phyloP scores from a whole-genome alignment of 2,329 filamentous ascomycete genomes.

The Cladorrhinum sp. region DNA sequence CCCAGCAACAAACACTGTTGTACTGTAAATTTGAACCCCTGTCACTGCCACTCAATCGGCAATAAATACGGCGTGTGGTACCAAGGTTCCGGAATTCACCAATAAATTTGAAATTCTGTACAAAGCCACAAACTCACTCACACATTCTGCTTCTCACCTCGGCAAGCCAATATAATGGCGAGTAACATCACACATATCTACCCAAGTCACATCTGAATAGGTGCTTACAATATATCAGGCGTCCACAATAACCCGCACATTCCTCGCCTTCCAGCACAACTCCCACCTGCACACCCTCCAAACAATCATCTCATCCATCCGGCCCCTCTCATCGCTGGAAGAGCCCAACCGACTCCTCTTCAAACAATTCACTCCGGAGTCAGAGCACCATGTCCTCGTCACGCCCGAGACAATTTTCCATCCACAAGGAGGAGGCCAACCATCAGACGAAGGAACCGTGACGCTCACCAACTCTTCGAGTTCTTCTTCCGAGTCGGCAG shows the following conservation, averaged over 20 bases:
- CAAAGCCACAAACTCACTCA: no score
- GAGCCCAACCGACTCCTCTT: conserved; percentile 53
- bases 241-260: conserved; percentile 29
- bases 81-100: no score
- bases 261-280: conserved; percentile 45
- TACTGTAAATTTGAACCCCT: no score
- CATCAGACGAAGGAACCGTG: conserved; percentile 63
- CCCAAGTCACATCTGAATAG: no score
- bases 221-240: no score
- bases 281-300: conserved; percentile 42
- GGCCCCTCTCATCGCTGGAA: conserved; percentile 48
- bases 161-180: no score
- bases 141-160: no score
- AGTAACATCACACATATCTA: no score
- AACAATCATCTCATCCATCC: conserved; percentile 45
- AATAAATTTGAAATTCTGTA: no score
- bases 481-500: not conserved
- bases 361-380: conserved; percentile 45
- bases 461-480: conserved; percentile 25
- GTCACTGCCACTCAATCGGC: no score
- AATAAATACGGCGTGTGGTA: no score
- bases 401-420: conserved; percentile 71
- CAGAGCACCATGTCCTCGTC: conserved; percentile 51
- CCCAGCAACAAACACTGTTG: no score
- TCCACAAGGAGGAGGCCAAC: conserved; percentile 71